phyloP scores from a whole-genome alignment of 345 rosid genomes.

The Zanthoxylum bungeanum region DNA sequence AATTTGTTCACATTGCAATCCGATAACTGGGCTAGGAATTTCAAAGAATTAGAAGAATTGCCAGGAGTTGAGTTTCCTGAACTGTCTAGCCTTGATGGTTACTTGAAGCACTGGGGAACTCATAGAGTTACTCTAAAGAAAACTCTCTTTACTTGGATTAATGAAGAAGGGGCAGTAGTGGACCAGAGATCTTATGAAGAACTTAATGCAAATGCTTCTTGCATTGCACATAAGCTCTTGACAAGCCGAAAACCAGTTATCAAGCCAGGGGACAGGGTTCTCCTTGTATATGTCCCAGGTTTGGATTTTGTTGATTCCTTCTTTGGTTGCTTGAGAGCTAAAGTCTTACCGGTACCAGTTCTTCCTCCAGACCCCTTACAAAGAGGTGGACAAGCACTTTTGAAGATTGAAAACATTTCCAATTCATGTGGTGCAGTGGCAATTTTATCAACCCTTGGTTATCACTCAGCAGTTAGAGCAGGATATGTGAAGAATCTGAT shows the following conservation, averaged over 20 bases:
- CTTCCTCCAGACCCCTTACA: slow-evolving; percentile 71
- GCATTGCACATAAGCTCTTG: slow-evolving; percentile 49
- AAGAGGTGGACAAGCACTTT: slow-evolving; percentile 70
- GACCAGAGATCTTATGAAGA: slow-evolving; percentile 45
- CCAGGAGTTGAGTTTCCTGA: slow-evolving; percentile 52
- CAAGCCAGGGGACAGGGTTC: slow-evolving; percentile 59
- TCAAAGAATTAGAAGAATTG: slow-evolving; percentile 35
- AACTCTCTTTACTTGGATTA: slow-evolving; percentile 56
- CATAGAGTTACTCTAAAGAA: slow-evolving; percentile 30
- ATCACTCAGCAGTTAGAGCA: slow-evolving; percentile 59
- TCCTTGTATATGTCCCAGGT: slow-evolving; percentile 59
- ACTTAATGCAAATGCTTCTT: slow-evolving; percentile 47
- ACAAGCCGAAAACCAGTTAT: slow-evolving; percentile 44
- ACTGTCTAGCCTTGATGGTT: slow-evolving; percentile 49
- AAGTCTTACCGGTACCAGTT: slow-evolving; percentile 62
- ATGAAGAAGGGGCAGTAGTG: slow-evolving; percentile 43
- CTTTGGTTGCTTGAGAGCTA: slow-evolving; percentile 69
- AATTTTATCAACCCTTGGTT: slow-evolving; percentile 50
- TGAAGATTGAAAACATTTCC: slow-evolving; percentile 61
- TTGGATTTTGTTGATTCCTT: slow-evolving; percentile 62
- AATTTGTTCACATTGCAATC: slow-evolving; percentile 43
- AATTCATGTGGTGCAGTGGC: slow-evolving; percentile 54
- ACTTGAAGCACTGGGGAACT: slow-evolving; percentile 60
- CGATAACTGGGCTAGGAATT: slow-evolving; percentile 14
- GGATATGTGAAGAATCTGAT: slow-evolving; percentile 53